Evolutionary conservation across 768 basidiomycete genomes (phyloP).

Genomic region (Hydnomerulius pinastri): DNA sequence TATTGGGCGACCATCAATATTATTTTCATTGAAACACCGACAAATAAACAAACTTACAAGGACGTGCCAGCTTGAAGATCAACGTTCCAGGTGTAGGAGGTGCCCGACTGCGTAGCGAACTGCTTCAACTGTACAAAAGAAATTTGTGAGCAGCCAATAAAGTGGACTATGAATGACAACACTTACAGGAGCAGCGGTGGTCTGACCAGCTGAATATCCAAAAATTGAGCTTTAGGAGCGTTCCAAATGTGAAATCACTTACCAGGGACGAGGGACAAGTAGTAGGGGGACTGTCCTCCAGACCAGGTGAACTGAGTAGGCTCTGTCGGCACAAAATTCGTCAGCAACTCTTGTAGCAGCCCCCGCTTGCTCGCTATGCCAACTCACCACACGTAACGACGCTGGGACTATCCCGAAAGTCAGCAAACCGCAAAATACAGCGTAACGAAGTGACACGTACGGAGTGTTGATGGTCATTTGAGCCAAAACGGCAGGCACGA

Average conservation of each 20-base stretch:
- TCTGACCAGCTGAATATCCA: slow-evolving; percentile 50
- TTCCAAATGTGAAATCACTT: slow-evolving; percentile 10
- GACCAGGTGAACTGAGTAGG: slow-evolving; percentile 58
- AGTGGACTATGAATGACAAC: not conserved
- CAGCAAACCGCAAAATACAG: slow-evolving; percentile 5
- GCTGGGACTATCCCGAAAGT: slow-evolving; percentile 29
- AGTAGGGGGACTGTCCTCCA: slow-evolving; percentile 58
- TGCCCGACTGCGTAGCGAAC: slow-evolving; percentile 49
- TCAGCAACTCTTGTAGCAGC: slow-evolving; percentile 2
- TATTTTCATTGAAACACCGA: fast-evolving
- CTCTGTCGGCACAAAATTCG: slow-evolving; percentile 40
- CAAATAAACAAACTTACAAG: slow-evolving; percentile 43
- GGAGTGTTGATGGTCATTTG: slow-evolving; percentile 65
- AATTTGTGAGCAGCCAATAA: slow-evolving; percentile 9
- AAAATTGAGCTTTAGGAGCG: not conserved
- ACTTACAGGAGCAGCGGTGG: slow-evolving; percentile 52
- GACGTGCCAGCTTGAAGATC: slow-evolving; percentile 44
- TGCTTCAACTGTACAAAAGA: slow-evolving; percentile 51
- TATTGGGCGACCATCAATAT: not conserved
- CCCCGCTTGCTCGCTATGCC: not conserved
- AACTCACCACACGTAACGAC: slow-evolving; percentile 55
- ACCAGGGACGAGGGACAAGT: slow-evolving; percentile 64
- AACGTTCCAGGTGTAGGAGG: slow-evolving; percentile 54
- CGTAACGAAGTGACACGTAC: slow-evolving; percentile 43
- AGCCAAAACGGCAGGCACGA: slow-evolving; percentile 38